A percentile compares a stretch with the other conserved stretches of the same genome.
Conservation (phyloP, 768 basidiomycete genomes). For the Auriscalpium microsporum region DNA sequence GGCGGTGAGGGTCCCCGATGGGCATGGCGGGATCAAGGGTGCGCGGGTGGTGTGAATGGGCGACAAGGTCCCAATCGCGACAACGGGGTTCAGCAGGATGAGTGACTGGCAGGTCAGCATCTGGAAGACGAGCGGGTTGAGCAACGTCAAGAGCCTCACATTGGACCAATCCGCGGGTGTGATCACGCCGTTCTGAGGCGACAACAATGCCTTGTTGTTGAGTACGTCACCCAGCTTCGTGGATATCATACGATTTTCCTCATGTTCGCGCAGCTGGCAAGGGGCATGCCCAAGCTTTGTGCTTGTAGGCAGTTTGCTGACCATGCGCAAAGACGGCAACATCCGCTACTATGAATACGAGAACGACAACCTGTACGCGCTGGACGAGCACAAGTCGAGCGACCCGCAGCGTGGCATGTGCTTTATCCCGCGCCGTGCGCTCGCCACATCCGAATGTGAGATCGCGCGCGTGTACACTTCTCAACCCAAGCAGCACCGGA, state of each 20-base stretch:
- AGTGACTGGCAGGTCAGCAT: constrained; percentile 84
- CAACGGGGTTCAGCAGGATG: constrained; percentile 96
- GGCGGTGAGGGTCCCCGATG: constrained; percentile 76
- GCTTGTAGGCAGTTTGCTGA: constrained; percentile 4
- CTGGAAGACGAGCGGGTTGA: constrained; percentile 80
- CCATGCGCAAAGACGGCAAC: constrained; percentile 75
- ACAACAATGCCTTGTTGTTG: constrained; percentile 86
- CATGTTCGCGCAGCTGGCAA: constrained; percentile 57
- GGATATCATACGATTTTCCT: neutral
- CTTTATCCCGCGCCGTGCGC: constrained; percentile 87
- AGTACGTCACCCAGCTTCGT: constrained; percentile 31
- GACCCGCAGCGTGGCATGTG: constrained; percentile 97
- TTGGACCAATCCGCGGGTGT: constrained; percentile 91
- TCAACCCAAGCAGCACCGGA: constrained; percentile 51
- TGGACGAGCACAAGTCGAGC: constrained; percentile 79
- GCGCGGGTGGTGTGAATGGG: constrained; percentile 89
- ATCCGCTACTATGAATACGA: constrained; percentile 98
- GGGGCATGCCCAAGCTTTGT: constrained; percentile 42
- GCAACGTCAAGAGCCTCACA: constrained; percentile 64
- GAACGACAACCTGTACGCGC: constrained; percentile 64
- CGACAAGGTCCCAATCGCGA: constrained; percentile 77
- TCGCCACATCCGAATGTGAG: constrained; percentile 87
- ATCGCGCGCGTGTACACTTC: constrained; percentile 89
- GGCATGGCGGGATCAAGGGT: constrained; percentile 91
- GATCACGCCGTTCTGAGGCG: constrained; percentile 95